Conservation (phyloP, 108 stramenopile species). For the Stephanodiscus triporus region DNA sequence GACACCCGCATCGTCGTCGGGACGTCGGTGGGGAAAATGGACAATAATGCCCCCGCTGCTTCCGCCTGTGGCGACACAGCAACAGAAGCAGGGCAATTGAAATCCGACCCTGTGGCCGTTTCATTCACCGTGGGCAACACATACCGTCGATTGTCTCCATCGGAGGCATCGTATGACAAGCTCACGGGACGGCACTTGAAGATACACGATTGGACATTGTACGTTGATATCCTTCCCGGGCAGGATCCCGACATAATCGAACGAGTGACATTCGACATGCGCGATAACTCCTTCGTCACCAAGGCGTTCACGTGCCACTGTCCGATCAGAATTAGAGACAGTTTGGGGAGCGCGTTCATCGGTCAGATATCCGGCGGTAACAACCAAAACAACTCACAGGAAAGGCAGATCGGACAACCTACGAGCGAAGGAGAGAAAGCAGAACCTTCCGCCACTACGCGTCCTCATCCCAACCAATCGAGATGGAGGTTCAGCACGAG, state of each 20-base stretch:
- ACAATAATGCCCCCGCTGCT: neutral
- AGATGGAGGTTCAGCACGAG: conserved; percentile 56
- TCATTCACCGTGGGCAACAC: conserved; percentile 57
- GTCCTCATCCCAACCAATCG: conserved; percentile 21
- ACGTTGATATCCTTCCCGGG: conserved; percentile 56
- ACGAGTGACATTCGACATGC: conserved; percentile 57
- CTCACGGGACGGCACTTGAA: conserved; percentile 28
- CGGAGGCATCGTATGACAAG: conserved; percentile 27
- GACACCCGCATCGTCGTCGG: too few relatives aligned
- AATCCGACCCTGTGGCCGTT: conserved; percentile 17
- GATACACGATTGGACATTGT: conserved; percentile 56
- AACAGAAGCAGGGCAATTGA: neutral
- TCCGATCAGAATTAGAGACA: conserved; percentile 39
- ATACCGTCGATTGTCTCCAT: conserved; percentile 37
- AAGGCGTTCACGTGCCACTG: conserved; percentile 44
- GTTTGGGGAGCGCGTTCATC: conserved; percentile 16
- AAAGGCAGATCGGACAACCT: conserved; percentile 11
- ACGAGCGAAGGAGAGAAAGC: conserved; percentile 14
- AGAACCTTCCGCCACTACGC: neutral
- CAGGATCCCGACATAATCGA: conserved; percentile 55
- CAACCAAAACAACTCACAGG: conserved; percentile 18
- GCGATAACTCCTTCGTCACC: conserved; percentile 31
- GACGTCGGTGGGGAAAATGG: neutral
- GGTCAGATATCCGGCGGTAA: conserved; percentile 14
- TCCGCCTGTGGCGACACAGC: neutral